Percentiles rank a stretch among this genome's conserved stretches.
Evolutionary conservation across 2,329 filamentous ascomycete genomes (phyloP).

Genomic region (Neofusicoccum kwambonambiense): DNA sequence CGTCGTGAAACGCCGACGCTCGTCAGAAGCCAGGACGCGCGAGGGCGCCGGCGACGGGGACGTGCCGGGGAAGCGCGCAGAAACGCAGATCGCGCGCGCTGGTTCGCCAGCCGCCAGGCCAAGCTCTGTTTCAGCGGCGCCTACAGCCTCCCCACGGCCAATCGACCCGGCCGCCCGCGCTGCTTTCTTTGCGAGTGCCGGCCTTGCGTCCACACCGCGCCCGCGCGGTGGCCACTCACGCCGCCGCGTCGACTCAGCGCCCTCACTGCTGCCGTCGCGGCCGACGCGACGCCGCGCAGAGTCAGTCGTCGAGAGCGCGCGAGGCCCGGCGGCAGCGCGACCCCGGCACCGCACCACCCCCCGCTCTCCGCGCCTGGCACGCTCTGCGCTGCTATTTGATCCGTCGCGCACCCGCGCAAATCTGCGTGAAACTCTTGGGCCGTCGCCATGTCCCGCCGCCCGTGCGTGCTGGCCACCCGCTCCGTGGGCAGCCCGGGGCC

Average conservation of each 20-base stretch:
- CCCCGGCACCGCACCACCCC: background rate
- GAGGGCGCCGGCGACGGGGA: background rate
- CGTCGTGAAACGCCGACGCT: slow-evolving; percentile 11
- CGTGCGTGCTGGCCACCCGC: background rate
- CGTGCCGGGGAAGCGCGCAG: background rate
- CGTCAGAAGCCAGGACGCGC: background rate
- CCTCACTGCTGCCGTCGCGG: background rate
- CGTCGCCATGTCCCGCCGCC: background rate
- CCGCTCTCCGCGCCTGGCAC: background rate
- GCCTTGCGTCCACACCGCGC: background rate
- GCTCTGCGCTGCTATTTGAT: background rate
- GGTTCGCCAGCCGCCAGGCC: background rate
- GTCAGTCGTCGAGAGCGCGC: background rate
- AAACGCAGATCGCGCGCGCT: background rate
- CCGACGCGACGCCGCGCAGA: background rate
- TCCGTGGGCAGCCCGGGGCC: background rate
- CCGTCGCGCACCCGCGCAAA: background rate
- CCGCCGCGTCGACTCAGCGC: background rate
- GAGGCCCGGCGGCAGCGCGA: background rate
- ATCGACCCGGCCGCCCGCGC: background rate
- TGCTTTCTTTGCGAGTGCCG: background rate
- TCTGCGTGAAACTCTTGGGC: background rate
- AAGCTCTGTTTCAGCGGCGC: slow-evolving; percentile 3
- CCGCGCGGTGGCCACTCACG: background rate
- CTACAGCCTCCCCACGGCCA: background rate